Evolutionary conservation across 441 rosid genomes (phyloP).

Genomic region (Gossypium davidsonii): DNA sequence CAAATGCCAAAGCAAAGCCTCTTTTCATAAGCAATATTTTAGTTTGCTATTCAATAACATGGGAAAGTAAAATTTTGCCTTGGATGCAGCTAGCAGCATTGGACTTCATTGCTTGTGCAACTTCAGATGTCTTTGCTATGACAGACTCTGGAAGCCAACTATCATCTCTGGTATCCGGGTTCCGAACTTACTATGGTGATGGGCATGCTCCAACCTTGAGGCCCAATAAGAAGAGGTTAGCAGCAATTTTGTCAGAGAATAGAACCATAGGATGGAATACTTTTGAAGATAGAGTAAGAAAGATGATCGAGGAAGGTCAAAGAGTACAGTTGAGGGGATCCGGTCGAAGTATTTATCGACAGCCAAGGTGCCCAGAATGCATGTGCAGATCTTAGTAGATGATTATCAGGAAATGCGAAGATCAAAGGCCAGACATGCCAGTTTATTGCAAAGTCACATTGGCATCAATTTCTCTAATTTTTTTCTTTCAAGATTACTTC

Average conservation of each 20-base stretch:
- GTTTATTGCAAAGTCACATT: background rate
- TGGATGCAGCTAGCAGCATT: conserved; percentile 75
- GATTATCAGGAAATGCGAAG: background rate
- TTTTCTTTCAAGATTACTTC: background rate
- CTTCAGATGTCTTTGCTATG: conserved; percentile 87
- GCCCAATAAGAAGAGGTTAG: conserved; percentile 90
- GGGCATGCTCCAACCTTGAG: conserved; percentile 63
- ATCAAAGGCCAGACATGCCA: background rate
- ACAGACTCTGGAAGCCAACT: conserved; percentile 96
- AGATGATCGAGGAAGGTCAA: conserved; percentile 76
- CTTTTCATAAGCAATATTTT: background rate
- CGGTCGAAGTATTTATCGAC: conserved; percentile 80
- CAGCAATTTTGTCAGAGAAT: conserved; percentile 60
- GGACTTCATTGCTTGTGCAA: conserved; percentile 82
- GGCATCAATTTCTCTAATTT: background rate
- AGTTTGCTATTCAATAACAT: background rate
- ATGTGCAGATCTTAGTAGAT: conserved; percentile 52
- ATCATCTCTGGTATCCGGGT: conserved; percentile 84
- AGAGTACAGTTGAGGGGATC: conserved; percentile 41
- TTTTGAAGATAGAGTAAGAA: conserved; percentile 57
- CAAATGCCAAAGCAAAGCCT: no score
- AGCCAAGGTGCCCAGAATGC: conserved; percentile 78
- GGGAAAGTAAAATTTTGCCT: background rate
- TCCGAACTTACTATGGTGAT: conserved; percentile 71
- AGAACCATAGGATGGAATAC: conserved; percentile 49